Conservation (phyloP, 768 basidiomycete genomes). For the Phlegmacium glaucopus region DNA sequence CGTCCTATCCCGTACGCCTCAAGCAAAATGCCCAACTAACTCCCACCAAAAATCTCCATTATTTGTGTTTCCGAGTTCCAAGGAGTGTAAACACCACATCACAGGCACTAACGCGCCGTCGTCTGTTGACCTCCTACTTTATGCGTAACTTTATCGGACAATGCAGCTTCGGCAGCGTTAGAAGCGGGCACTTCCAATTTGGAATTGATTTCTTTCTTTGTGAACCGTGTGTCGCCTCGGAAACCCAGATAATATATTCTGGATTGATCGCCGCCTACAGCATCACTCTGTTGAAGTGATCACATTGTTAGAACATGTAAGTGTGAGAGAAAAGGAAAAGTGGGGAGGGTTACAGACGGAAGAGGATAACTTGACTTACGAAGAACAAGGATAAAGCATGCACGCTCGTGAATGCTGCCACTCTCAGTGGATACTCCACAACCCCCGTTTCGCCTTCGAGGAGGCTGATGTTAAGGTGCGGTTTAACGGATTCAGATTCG, state of each 20-base stretch:
- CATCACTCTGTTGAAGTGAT: constrained; percentile 71
- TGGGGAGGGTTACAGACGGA: constrained; percentile 4
- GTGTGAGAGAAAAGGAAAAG: no score
- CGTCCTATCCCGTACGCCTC: no score
- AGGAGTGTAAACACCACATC: no score
- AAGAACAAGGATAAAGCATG: constrained; percentile 76
- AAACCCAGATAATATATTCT: constrained; percentile 81
- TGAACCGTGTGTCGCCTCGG: constrained; percentile 63
- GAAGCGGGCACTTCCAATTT: constrained; percentile 78
- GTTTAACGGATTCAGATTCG: constrained; percentile 63
- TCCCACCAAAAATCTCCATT: no score
- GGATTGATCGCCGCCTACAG: constrained; percentile 61
- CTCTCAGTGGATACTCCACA: constrained; percentile 74
- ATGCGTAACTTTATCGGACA: constrained; percentile 58
- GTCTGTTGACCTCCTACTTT: constrained; percentile 59
- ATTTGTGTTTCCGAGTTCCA: no score
- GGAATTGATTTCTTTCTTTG: constrained; percentile 54
- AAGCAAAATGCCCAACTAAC: no score
- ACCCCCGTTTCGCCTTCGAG: constrained; percentile 67
- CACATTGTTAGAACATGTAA: no score
- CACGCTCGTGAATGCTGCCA: constrained; percentile 74
- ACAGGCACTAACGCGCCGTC: constrained; percentile 38
- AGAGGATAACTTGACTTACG: constrained; percentile 43
- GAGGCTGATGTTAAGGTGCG: constrained; percentile 69
- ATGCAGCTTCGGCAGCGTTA: constrained; percentile 68